Evolutionary conservation across 306 rosid genomes (phyloP).

Genomic region (Cucumis sativus): Cucumber_9930_V3 NC_026656.2:12355501-12356000

Average conservation of each 20-base stretch:
- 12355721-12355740: conserved; percentile 13
- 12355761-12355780: conserved; percentile 8
- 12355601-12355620: too few species aligned
- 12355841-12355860: conserved; percentile 17
- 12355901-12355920: conserved; percentile 21
- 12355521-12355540: too few species aligned
- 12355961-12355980: conserved; percentile 22
- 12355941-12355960: conserved; percentile 22
- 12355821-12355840: conserved; percentile 10
- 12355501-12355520: too few species aligned
- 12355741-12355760: not conserved
- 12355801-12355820: conserved; percentile 13
- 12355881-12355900: conserved; percentile 6
- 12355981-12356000: conserved; percentile 14
- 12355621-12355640: too few species aligned
- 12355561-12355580: too few species aligned
- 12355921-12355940: conserved; percentile 13
- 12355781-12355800: conserved; percentile 10
- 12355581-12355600: too few species aligned
- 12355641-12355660: not conserved
- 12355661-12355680: conserved; percentile 14
- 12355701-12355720: conserved; percentile 8
- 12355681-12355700: conserved; percentile 18
- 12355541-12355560: too few species aligned
- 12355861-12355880: conserved; percentile 19